These are phyloP conservation scores for Penicillium occitanis DNA, from an alignment of 2,329 filamentous ascomycete species.

Conservation along the genomic window DNA sequence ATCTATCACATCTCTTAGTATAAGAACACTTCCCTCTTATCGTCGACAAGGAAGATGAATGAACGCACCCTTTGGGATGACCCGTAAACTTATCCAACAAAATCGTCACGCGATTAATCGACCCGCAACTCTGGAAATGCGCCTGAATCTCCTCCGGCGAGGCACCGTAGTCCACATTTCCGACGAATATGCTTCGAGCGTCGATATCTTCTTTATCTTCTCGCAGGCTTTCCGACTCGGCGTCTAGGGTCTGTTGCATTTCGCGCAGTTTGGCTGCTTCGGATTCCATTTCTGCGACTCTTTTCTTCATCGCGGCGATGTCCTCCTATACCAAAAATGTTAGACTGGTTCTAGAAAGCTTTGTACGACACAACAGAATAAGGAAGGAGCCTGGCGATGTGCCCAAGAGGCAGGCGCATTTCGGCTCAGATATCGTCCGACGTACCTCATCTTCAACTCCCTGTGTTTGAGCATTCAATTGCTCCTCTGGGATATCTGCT, in stretches of 20 bases:
- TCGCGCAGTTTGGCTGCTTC: slow-evolving; percentile 82
- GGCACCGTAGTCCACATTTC: slow-evolving; percentile 96
- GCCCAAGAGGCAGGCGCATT: neutral
- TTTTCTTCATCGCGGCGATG: slow-evolving; percentile 81
- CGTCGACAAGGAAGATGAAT: slow-evolving; percentile 20
- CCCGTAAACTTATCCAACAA: slow-evolving; percentile 97
- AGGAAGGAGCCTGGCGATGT: neutral
- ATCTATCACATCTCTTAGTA: slow-evolving; percentile 57
- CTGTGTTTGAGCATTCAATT: slow-evolving; percentile 40
- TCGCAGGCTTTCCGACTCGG: slow-evolving; percentile 75
- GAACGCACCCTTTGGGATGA: slow-evolving; percentile 92
- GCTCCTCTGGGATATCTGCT: slow-evolving; percentile 31
- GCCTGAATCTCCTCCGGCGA: slow-evolving; percentile 97
- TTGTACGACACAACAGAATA: neutral
- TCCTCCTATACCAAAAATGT: slow-evolving; percentile 57
- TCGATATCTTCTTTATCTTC: slow-evolving; percentile 97
- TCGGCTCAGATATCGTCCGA: neutral
- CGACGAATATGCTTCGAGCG: slow-evolving; percentile 93
- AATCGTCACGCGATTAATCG: slow-evolving; percentile 97
- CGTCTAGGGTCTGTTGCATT: slow-evolving; percentile 83
- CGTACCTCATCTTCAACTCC: slow-evolving; percentile 48
- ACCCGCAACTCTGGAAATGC: slow-evolving; percentile 95
- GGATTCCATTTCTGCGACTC: slow-evolving; percentile 87
- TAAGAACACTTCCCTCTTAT: neutral
- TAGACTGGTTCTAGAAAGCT: neutral